phyloP scores from a whole-genome alignment of 2,329 filamentous ascomycete species.

The Arachnomyces sp. region DNA sequence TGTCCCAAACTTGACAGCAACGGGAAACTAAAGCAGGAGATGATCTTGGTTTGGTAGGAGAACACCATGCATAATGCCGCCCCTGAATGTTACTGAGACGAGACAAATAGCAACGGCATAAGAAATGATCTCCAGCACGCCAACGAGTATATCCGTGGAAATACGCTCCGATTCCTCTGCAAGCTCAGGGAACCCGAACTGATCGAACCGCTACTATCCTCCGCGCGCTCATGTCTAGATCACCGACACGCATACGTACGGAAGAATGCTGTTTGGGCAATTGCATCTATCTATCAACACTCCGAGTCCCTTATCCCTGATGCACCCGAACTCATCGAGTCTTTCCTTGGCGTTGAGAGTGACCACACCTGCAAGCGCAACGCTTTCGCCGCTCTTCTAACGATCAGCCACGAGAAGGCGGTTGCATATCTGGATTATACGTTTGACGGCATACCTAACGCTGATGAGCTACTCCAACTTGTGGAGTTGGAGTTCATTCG shows the following conservation, averaged over 20 bases:
- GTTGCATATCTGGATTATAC: conserved; percentile 78
- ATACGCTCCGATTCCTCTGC: conserved; percentile 94
- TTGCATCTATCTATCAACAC: conserved; percentile 86
- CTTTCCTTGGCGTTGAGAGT: conserved; percentile 82
- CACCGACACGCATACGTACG: conserved; percentile 96
- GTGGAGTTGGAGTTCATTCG: conserved; percentile 95
- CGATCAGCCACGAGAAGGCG: conserved; percentile 89
- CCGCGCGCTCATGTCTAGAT: conserved; percentile 83
- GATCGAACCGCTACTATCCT: conserved; percentile 89
- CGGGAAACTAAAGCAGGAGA: conserved; percentile 98
- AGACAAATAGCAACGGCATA: conserved; percentile 71
- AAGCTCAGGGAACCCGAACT: conserved; percentile 94
- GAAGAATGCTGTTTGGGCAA: conserved; percentile 94
- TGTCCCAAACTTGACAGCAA: conserved; percentile 87
- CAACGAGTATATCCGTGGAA: conserved; percentile 96
- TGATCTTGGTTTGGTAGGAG: conserved; percentile 92
- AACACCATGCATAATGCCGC: conserved; percentile 4
- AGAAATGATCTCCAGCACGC: conserved; percentile 94
- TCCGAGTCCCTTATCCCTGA: conserved; percentile 89
- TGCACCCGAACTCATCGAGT: conserved; percentile 80
- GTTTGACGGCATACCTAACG: conserved; percentile 88
- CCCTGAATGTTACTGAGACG: not conserved
- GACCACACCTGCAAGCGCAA: conserved; percentile 97
- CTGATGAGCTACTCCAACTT: conserved; percentile 86
- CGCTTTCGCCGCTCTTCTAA: conserved; percentile 82